Conservation (phyloP, 2,329 filamentous ascomycete genomes). For the Colletotrichum australisinense region DNA sequence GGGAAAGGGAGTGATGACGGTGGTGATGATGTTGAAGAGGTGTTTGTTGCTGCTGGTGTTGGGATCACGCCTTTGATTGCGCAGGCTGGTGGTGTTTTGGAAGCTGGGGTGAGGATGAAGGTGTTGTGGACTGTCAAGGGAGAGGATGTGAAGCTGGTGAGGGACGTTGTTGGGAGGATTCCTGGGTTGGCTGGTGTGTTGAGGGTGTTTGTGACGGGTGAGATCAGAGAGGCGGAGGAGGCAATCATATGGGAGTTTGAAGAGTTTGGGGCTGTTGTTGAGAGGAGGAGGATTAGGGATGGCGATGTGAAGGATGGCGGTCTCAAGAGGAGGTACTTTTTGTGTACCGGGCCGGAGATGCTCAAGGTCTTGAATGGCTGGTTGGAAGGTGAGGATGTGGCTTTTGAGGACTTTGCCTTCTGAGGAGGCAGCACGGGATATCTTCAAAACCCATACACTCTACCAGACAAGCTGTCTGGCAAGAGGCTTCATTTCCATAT, state of each 20-base stretch:
- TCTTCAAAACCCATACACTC: too few species aligned
- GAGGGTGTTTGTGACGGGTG: constrained; percentile 74
- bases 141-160: constrained; percentile 72
- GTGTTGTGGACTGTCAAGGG: constrained; percentile 76
- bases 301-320: constrained; percentile 51
- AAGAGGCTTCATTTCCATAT: too few species aligned
- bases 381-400: constrained; percentile 65
- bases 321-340: constrained; percentile 63
- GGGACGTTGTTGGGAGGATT: constrained; percentile 66
- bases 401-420: constrained; percentile 72
- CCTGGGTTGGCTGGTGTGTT: constrained; percentile 63
- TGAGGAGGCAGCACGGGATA: constrained; percentile 41
- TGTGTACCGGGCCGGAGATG: constrained; percentile 58
- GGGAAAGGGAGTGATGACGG: constrained; percentile 28
- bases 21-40: constrained; percentile 43
- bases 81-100: constrained; percentile 65
- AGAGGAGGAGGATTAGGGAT: constrained; percentile 51
- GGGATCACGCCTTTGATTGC: constrained; percentile 86
- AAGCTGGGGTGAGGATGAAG: constrained; percentile 51
- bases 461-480: too few species aligned
- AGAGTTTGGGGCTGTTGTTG: constrained; percentile 47
- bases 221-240: constrained; percentile 41
- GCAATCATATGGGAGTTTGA: constrained; percentile 49
- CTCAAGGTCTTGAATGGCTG: constrained; percentile 57
- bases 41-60: constrained; percentile 83